Base-by-base conservation (phyloP, 164 flowering plant species). In the Piper longum region DNA sequence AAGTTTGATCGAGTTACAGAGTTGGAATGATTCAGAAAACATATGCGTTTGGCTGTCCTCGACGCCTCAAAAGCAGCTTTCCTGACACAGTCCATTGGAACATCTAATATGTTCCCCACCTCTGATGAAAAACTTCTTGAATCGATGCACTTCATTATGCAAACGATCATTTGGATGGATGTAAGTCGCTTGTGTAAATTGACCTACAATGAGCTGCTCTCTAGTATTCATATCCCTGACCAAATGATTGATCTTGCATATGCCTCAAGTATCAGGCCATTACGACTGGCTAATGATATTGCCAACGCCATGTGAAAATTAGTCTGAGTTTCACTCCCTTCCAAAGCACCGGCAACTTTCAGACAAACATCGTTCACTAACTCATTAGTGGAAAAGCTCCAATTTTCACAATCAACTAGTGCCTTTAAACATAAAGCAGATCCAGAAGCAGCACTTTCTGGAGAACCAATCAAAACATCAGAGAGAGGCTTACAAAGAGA, bases 61-160 rank as follows among this genome's bases (percentile, higher is more conserved):
- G 82, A 64, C 41, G 95, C 89, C 78, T 93, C 97, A 77, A 71
- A 84, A 61, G 97, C 93, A 63, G 99, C 96, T 16, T 92, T 90
- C 59, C 71, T 81, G 41, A 88, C 88, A 79, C 76, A 91, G 5
- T 86, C 83, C 96, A 88, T 85, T 59, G 75, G 81, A 73, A 45
- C 81, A 81, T 54, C 88, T 18, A 85, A 77, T 54, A 91, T 79
- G 62, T 74, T 41, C 54, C 69, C 81, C 43, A 93, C 68, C 81
- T 93, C 95, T 5, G 97, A 87, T 26, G 43, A 74, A 66, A 91
- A 68, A 68, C 97, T 85, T 74, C 88, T 76, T 2, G 82, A 76
- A 67, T 93, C 96, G 65, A 93, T 70, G 67, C 82, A 76, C 76
- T 81, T 90, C 91, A 93, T 81, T 74, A 93, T 64, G 69, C 79